These are phyloP conservation scores for Bidens hawaiensis DNA, from an alignment of 140 eudicot species.

Conservation along the genomic window DNA sequence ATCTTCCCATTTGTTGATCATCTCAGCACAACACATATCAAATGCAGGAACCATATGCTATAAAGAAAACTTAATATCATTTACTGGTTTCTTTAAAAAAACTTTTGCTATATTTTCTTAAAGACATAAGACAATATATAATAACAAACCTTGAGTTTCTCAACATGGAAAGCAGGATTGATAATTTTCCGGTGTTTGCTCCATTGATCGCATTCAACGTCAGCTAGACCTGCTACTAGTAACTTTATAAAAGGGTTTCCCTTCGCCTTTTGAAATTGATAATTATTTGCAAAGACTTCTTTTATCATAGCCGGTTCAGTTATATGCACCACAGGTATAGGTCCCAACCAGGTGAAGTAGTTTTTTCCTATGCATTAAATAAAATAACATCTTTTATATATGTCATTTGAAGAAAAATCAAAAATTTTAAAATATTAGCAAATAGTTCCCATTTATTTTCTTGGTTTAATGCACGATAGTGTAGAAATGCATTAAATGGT, in stretches of 20 bases:
- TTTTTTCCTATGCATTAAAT: not conserved
- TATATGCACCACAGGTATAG: constrained; percentile 26
- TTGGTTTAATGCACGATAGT: too few species aligned
- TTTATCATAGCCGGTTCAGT: constrained; percentile 22
- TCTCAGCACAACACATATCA: constrained; percentile 25
- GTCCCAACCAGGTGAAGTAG: constrained; percentile 33
- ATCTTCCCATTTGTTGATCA: constrained; percentile 35
- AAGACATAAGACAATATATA: not conserved
- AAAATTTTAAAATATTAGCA: too few species aligned
- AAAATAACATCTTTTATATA: too few species aligned
- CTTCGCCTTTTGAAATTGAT: constrained; percentile 25
- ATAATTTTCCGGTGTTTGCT: constrained; percentile 35
- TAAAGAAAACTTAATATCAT: not conserved
- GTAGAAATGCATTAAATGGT: too few species aligned
- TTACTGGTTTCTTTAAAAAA: too few species aligned
- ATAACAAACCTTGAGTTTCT: constrained; percentile 17
- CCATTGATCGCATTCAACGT: constrained; percentile 26
- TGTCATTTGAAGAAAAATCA: not conserved
- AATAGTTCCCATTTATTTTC: too few species aligned
- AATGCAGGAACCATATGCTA: constrained; percentile 44
- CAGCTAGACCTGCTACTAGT: constrained; percentile 16
- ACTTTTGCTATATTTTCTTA: not conserved
- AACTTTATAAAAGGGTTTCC: constrained; percentile 22
- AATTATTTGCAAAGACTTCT: constrained; percentile 18
- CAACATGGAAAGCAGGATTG: constrained; percentile 36